These are phyloP conservation scores for Chaetoscypha palmicola DNA, from an alignment of 2,329 filamentous ascomycete species.

Conservation along the genomic window DNA sequence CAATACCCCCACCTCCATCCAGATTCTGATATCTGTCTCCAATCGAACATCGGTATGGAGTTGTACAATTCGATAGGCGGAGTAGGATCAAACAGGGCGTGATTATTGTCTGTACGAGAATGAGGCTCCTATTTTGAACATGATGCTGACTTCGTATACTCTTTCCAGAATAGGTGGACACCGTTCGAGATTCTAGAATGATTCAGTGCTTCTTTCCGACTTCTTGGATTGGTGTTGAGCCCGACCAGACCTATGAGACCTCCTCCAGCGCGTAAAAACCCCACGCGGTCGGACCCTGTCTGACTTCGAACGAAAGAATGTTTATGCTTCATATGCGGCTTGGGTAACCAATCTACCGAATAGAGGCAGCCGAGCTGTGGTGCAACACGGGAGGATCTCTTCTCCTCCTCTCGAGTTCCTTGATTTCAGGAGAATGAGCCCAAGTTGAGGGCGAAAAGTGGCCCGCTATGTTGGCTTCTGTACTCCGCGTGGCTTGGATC, in stretches of 20 bases:
- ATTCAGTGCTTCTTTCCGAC: not conserved
- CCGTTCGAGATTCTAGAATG: not conserved
- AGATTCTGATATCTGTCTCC: not conserved
- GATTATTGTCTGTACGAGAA: not conserved
- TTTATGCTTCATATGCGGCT: slow-evolving; percentile 3
- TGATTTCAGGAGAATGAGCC: not conserved
- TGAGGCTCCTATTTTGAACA: not conserved
- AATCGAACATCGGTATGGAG: not conserved
- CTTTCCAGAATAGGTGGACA: not conserved
- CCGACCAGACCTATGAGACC: not conserved
- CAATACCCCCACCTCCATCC: not conserved
- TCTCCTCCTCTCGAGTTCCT: not conserved
- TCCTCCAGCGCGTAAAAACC: not conserved
- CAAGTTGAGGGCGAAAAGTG: no score
- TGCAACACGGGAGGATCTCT: slow-evolving; percentile 2
- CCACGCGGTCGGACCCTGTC: not conserved
- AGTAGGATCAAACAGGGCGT: not conserved
- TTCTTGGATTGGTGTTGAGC: not conserved
- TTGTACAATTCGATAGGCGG: not conserved
- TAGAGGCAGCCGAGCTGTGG: not conserved
- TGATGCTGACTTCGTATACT: not conserved
- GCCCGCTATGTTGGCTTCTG: no score
- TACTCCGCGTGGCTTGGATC: not conserved
- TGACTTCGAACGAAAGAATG: not conserved
- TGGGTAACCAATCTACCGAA: not conserved